Percentiles rank a stretch among this genome's conserved stretches.
Evolutionary conservation across 75 land plant genomes (phyloP).

Genomic region (Selaginella moellendorffii): DNA sequence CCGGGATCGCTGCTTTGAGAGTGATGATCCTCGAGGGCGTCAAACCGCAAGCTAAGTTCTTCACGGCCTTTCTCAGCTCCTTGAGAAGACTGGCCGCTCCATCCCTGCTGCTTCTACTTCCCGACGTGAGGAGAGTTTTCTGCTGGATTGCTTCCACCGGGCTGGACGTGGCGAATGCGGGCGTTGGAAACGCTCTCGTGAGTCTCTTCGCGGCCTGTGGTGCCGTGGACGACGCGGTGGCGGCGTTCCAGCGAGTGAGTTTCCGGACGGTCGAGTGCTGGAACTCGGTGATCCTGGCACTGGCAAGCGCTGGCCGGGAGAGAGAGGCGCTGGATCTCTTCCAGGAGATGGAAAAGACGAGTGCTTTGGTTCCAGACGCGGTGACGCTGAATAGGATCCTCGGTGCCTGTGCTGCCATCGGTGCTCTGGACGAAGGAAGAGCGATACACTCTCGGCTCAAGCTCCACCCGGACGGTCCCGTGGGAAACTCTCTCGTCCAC

Average conservation of each 20-base stretch:
- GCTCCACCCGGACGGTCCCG: neutral
- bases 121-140: neutral
- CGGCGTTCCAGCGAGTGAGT: conserved; percentile 1
- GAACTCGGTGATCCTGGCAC: conserved; percentile 16
- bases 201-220: conserved; percentile 18
- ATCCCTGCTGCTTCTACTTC: neutral
- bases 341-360: conserved; percentile 3
- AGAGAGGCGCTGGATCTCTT: conserved; percentile 17
- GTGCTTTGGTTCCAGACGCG: neutral
- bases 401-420: neutral
- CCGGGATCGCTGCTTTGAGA: neutral
- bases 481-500: conserved; percentile 33
- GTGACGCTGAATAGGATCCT: neutral
- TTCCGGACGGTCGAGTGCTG: conserved; percentile 12
- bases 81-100: neutral
- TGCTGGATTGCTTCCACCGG: neutral
- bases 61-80: neutral
- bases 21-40: neutral
- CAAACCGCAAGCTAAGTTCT: neutral
- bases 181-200: conserved; percentile 16
- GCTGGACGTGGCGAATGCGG: neutral
- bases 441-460: neutral
- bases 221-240: conserved; percentile 9
- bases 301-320: conserved; percentile 15
- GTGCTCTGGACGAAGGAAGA: neutral